These are phyloP conservation scores for Mycena belliarum DNA, from an alignment of 768 basidiomycete species.

Conservation along the genomic window DNA sequence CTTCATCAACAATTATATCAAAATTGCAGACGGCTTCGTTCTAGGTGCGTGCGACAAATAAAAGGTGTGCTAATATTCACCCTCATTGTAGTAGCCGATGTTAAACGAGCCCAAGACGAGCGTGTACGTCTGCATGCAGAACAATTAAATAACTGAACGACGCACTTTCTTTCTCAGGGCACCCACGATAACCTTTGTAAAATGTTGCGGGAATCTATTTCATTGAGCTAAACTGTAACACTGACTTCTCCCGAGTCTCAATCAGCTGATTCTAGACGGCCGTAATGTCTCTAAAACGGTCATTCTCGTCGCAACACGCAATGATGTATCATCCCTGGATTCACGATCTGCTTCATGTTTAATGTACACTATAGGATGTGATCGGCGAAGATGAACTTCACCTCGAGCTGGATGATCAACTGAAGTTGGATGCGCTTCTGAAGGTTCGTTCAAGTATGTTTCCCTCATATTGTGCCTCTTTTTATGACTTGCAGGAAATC, in stretches of 20 bases:
- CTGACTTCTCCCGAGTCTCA: neutral
- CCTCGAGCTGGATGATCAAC: neutral
- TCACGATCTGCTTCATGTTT: too few relatives aligned
- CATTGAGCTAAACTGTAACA: too few relatives aligned
- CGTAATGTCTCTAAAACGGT: neutral
- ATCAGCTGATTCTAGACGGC: neutral
- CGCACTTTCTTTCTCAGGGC: neutral
- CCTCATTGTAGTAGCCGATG: neutral
- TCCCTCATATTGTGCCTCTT: too few relatives aligned
- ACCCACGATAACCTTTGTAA: neutral
- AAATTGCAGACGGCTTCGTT: neutral
- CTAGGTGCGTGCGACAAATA: neutral
- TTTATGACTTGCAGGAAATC: neutral
- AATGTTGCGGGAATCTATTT: neutral
- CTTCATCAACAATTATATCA: neutral
- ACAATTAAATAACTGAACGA: neutral
- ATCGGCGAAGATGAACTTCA: neutral
- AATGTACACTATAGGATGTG: neutral
- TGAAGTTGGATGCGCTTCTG: neutral
- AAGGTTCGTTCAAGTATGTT: neutral
- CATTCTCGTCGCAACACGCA: neutral
- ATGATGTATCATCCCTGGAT: neutral
- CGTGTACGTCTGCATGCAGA: neutral
- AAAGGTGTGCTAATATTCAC: too few relatives aligned
- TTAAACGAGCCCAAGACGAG: constrained; percentile 4